Evolutionary conservation across 2,329 filamentous ascomycete genomes (phyloP), one percentile per base, ranked within the genome.

Genomic region (Fusarium sp.): DNA sequence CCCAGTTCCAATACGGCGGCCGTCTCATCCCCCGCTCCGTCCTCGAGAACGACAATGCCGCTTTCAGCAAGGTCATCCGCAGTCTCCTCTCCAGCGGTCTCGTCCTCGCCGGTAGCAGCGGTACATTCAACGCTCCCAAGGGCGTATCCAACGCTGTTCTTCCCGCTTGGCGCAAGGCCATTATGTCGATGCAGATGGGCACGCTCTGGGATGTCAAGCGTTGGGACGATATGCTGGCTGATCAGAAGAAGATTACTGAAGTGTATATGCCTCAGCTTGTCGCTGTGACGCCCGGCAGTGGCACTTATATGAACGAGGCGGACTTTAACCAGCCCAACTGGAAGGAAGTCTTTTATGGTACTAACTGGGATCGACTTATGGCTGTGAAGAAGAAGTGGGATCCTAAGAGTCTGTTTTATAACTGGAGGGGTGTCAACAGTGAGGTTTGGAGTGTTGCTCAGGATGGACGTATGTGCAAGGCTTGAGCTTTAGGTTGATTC

Each of bases 331-430:
- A 85, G 73, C 78, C 78, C 1, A 72, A 83, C 48, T 86, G 80
- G 75, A 77, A 85, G 73, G 41, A 80, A 24, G 75, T 71, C 5
- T 87, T 86, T 70, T 87, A 82, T 62, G 85, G 85, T 3, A 59
- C 25, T 3, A 85, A 86, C 65, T 87, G 86, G 61, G 66, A 74
- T 3, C 71, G 67, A 15, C 70, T 87, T 18, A 48, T 81, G 20
- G 30, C 52, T 2, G 79, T 89, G 20, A 90, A 90, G 81, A 73
- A 79, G 22, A 83, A 81, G 72, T 88, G 84, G 69, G 87, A 88
- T 72, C 79, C 83, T 5, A 59, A 78, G 5, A 72, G 76, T 11
- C 60, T 88, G 10, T 85, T 86, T 22, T 86, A 86, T 56, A 84
- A 81, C 16, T 75, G 73, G 11, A 82, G 80, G 15, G 83, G 80